A percentile compares a stretch with the other conserved stretches of the same genome.
Evolutionary conservation across 768 basidiomycete genomes (phyloP).

Genomic region (Trametes villosa): DNA sequence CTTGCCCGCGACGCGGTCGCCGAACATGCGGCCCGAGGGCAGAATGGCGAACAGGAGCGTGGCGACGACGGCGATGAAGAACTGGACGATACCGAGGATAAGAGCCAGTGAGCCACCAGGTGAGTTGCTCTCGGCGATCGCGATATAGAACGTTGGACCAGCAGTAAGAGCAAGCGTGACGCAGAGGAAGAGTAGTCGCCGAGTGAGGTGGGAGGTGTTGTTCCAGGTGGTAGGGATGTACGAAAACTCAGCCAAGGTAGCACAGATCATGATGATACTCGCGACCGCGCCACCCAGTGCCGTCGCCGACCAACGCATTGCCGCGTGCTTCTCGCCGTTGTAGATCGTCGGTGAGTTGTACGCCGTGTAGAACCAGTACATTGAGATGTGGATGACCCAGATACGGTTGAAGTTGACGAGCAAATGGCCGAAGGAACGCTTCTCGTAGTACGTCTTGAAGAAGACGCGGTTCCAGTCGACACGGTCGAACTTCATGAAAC

Average conservation of each 20-base stretch:
- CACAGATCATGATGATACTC: slow-evolving; percentile 94
- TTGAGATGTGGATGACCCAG: slow-evolving; percentile 95
- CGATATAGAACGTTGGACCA: slow-evolving; percentile 95
- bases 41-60: slow-evolving; percentile 88
- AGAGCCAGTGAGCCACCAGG: slow-evolving; percentile 74
- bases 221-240: slow-evolving; percentile 99
- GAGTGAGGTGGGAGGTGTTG: slow-evolving; percentile 94
- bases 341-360: slow-evolving; percentile 93
- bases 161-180: slow-evolving; percentile 90
- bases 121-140: slow-evolving; percentile 70
- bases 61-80: slow-evolving; percentile 88
- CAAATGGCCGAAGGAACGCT: slow-evolving; percentile 94
- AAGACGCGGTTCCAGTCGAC: slow-evolving; percentile 97
- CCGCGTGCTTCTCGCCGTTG: slow-evolving; percentile 59
- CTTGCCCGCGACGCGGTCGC: slow-evolving; percentile 95
- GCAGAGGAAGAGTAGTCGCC: slow-evolving; percentile 86
- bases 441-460: slow-evolving; percentile 99
- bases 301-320: slow-evolving; percentile 91
- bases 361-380: slow-evolving; percentile 96
- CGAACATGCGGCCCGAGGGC: slow-evolving; percentile 98
- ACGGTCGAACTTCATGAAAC: slow-evolving; percentile 96
- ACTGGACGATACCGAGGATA: slow-evolving; percentile 96
- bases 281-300: slow-evolving; percentile 96
- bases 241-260: slow-evolving; percentile 93
- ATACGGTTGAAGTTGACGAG: slow-evolving; percentile 99